phyloP scores from a whole-genome alignment of 768 basidiomycete genomes.

The Amanita rimosa region DNA sequence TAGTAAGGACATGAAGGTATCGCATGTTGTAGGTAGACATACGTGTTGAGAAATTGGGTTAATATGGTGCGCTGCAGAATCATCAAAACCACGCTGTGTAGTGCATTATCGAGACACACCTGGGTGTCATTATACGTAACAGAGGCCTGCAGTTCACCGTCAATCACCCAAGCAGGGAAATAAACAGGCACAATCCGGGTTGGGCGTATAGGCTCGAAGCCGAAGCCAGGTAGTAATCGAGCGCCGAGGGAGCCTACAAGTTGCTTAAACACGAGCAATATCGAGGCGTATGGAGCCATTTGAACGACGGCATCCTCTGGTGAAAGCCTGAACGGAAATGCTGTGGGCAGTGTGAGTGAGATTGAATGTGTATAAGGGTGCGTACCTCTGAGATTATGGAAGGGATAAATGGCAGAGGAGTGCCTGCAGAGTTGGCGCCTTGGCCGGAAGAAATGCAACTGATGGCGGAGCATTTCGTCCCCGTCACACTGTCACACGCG shows the following conservation, averaged over 20 bases:
- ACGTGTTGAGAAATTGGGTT: conserved; percentile 33
- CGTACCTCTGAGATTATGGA: conserved; percentile 26
- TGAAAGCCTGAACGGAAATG: conserved; percentile 39
- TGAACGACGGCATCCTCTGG: conserved; percentile 31
- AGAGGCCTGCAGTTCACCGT: conserved; percentile 36
- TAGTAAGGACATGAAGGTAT: conserved; percentile 5
- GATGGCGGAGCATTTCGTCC: background rate
- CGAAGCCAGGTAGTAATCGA: conserved; percentile 24
- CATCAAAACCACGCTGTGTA: background rate
- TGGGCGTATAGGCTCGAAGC: conserved; percentile 30
- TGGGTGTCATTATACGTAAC: conserved; percentile 16
- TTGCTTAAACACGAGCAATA: conserved; percentile 13
- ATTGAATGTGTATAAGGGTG: background rate
- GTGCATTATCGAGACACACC: conserved; percentile 12
- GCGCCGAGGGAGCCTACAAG: conserved; percentile 20
- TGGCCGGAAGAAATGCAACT: background rate
- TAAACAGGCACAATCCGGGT: conserved; percentile 40
- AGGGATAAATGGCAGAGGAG: conserved; percentile 15
- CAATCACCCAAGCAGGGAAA: conserved; percentile 53
- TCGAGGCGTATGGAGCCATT: conserved; percentile 23
- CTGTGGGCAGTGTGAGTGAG: conserved; percentile 16
- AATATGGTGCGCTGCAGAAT: conserved; percentile 18
- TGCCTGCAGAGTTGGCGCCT: background rate
- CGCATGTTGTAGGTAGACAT: conserved; percentile 17
- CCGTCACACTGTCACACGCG: background rate